Conservation (phyloP, 1,284 basidiomycete genomes). For the Peniophora sp. region DNA sequence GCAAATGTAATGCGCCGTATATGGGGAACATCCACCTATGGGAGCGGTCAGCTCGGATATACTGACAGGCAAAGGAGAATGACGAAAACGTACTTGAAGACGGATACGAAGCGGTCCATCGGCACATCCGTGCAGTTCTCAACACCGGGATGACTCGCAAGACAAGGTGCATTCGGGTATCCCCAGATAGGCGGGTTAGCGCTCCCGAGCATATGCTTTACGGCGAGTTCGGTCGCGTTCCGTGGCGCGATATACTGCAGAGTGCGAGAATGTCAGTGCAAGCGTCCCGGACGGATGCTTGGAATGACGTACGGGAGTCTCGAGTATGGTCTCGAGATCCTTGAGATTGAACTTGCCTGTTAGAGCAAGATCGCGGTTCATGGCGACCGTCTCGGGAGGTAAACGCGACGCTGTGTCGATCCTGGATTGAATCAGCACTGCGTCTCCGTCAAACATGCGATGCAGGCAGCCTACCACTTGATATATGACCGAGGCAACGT, state of each 20-base stretch:
- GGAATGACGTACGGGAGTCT: constrained; percentile 33
- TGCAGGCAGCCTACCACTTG: constrained; percentile 51
- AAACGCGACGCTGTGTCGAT: constrained; percentile 62
- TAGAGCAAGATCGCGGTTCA: constrained; percentile 57
- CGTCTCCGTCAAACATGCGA: background rate
- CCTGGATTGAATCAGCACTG: constrained; percentile 21
- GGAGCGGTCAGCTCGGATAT: too few species aligned
- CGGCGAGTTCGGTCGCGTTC: constrained; percentile 30
- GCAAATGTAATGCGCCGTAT: constrained; percentile 87
- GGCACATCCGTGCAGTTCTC: constrained; percentile 65
- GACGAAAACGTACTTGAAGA: constrained; percentile 34
- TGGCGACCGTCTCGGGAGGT: constrained; percentile 47
- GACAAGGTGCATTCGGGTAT: constrained; percentile 53
- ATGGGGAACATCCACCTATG: constrained; percentile 74
- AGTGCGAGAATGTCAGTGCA: background rate
- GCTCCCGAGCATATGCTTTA: constrained; percentile 24
- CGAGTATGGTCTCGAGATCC: constrained; percentile 48
- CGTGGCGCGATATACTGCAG: constrained; percentile 30
- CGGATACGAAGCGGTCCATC: constrained; percentile 70
- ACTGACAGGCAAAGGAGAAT: too few species aligned
- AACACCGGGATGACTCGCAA: constrained; percentile 75
- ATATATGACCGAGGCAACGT: constrained; percentile 76
- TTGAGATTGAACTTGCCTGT: constrained; percentile 46
- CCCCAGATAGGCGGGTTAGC: constrained; percentile 34
- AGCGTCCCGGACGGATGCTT: constrained; percentile 4